A percentile compares a stretch with the other conserved stretches of the same genome.
Evolutionary conservation across 2,329 filamentous ascomycete species (phyloP).

Genomic region (Colletotrichum eremochloae): DNA sequence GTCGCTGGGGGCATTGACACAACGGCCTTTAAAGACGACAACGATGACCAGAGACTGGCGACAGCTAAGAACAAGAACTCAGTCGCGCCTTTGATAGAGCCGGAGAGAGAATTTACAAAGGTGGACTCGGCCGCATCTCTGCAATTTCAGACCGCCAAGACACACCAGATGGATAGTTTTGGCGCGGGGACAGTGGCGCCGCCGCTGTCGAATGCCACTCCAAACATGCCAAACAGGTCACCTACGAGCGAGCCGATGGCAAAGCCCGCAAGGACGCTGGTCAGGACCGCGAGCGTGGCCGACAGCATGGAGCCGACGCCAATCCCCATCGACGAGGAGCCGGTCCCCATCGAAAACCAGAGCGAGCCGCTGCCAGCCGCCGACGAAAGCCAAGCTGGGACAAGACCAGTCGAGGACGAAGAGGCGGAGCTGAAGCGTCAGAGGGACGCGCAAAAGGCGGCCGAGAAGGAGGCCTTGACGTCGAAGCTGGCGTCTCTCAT

Average conservation of each 20-base stretch:
- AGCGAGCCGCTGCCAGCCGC: background rate
- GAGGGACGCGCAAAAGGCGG: conserved; percentile 47
- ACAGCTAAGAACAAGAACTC: conserved; percentile 29
- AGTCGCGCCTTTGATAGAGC: conserved; percentile 14
- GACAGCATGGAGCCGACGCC: conserved; percentile 37
- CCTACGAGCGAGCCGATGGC: conserved; percentile 47
- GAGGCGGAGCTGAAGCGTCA: conserved; percentile 41
- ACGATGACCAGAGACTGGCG: conserved; percentile 9
- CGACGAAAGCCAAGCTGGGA: conserved; percentile 36
- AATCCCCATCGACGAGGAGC: conserved; percentile 5
- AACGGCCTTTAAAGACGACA: conserved; percentile 55
- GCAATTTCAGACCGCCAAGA: conserved; percentile 59
- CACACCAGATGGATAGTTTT: conserved; percentile 50
- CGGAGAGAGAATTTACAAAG: conserved; percentile 30
- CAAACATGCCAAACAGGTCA: conserved; percentile 58
- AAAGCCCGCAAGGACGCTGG: conserved; percentile 1
- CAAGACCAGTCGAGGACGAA: conserved; percentile 38
- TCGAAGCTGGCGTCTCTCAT: conserved; percentile 60
- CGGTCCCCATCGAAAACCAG: conserved; percentile 5
- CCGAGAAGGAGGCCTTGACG: conserved; percentile 58
- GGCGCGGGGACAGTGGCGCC: conserved; percentile 47
- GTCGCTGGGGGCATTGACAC: conserved; percentile 50
- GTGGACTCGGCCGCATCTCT: conserved; percentile 49
- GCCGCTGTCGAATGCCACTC: conserved; percentile 58
- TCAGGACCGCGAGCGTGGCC: conserved; percentile 32